Conservation (phyloP, 345 rosid genomes). For the Citrus trifoliata region DNA sequence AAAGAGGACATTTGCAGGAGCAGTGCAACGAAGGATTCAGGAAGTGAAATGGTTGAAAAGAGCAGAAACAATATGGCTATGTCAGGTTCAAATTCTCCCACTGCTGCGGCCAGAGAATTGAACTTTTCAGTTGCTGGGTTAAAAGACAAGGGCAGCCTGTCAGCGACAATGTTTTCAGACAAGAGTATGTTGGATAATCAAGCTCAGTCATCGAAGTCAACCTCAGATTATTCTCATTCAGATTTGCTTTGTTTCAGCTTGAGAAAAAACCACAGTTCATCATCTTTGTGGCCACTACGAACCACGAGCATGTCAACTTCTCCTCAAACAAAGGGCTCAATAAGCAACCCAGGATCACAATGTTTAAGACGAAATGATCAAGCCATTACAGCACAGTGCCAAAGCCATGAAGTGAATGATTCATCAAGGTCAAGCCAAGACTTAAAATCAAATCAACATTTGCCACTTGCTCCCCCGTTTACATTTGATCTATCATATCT, state of each 20-base stretch:
- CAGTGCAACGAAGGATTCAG: background rate
- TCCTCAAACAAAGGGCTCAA: background rate
- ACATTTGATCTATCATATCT: constrained; percentile 41
- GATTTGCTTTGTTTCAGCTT: constrained; percentile 5
- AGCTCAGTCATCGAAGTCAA: background rate
- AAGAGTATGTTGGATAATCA: background rate
- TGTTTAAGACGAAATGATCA: background rate
- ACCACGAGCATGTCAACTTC: constrained; percentile 5
- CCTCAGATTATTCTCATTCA: background rate
- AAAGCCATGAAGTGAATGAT: background rate
- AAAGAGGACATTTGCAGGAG: background rate
- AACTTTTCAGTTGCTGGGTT: constrained; percentile 10
- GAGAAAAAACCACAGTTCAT: background rate
- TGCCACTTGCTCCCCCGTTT: constrained; percentile 14
- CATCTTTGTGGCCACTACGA: constrained; percentile 6
- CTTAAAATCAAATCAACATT: constrained; percentile 11
- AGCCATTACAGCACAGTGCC: constrained; percentile 4
- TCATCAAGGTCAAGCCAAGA: constrained; percentile 1
- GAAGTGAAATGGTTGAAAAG: constrained; percentile 1
- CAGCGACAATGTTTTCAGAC: background rate
- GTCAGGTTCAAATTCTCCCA: background rate
- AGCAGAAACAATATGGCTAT: background rate
- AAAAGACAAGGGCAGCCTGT: background rate
- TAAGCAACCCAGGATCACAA: background rate
- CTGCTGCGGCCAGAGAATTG: background rate